phyloP scores from a whole-genome alignment of 768 basidiomycete genomes.

The Mycena rosella region DNA sequence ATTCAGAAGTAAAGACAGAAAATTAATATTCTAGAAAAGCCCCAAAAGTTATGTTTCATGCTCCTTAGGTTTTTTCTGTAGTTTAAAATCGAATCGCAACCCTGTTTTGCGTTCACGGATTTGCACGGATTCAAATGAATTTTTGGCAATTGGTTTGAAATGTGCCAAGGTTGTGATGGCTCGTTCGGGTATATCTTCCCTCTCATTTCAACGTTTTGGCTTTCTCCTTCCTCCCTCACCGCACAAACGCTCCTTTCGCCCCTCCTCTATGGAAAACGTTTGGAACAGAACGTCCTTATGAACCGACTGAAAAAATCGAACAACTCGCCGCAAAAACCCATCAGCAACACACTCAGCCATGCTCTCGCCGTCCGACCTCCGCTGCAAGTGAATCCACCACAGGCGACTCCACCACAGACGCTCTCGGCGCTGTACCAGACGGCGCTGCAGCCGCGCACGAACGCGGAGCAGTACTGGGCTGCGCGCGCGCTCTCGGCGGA shows the following conservation, averaged over 20 bases:
- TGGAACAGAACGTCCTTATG: slow-evolving; percentile 25
- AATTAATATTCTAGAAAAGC: neutral
- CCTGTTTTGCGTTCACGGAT: neutral
- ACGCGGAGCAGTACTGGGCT: slow-evolving; percentile 75
- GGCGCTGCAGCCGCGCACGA: slow-evolving; percentile 24
- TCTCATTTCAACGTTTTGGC: neutral
- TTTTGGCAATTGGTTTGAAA: no score
- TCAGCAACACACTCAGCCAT: neutral
- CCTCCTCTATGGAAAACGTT: slow-evolving; percentile 6
- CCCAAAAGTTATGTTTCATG: no score
- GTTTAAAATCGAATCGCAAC: neutral
- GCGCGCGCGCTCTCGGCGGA: slow-evolving; percentile 76
- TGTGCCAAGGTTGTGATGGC: no score
- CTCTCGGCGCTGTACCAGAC: slow-evolving; percentile 21
- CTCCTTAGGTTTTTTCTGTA: neutral
- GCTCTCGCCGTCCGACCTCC: slow-evolving; percentile 26
- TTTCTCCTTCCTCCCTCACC: neutral
- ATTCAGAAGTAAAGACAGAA: neutral
- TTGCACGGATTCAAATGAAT: neutral
- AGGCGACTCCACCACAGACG: slow-evolving; percentile 7
- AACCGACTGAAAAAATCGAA: slow-evolving; percentile 30
- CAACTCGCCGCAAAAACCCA: slow-evolving; percentile 21
- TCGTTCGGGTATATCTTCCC: neutral
- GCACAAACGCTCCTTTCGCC: neutral
- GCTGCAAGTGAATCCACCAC: slow-evolving; percentile 14